phyloP scores from a whole-genome alignment of 1,284 basidiomycete genomes.

The Vanrija sp. region DNA sequence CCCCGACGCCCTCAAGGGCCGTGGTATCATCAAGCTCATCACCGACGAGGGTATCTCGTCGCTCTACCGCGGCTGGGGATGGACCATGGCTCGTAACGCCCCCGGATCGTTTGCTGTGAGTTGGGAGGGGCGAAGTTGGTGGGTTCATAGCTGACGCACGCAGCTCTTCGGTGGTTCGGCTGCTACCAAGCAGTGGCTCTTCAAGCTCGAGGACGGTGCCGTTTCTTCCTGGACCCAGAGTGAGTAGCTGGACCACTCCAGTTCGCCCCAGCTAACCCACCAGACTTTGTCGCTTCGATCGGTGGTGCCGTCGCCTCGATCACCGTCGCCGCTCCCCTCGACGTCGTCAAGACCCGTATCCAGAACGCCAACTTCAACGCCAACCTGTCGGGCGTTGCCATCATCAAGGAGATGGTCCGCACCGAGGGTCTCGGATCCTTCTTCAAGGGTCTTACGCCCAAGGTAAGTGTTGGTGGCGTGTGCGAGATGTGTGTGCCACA shows the following conservation, averaged over 20 bases:
- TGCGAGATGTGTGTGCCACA: no score
- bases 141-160: background rate
- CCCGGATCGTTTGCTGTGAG: slow-evolving; percentile 90
- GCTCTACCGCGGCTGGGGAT: slow-evolving; percentile 96
- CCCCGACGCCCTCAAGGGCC: slow-evolving; percentile 89
- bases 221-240: slow-evolving; percentile 91
- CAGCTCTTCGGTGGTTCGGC: slow-evolving; percentile 96
- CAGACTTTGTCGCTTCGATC: slow-evolving; percentile 84
- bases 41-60: slow-evolving; percentile 81
- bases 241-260: slow-evolving; percentile 29
- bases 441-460: slow-evolving; percentile 95
- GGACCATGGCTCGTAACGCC: slow-evolving; percentile 97
- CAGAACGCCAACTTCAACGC: slow-evolving; percentile 97
- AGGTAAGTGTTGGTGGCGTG: slow-evolving; percentile 55
- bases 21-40: slow-evolving; percentile 84
- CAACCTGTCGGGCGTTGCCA: slow-evolving; percentile 76
- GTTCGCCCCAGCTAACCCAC: background rate
- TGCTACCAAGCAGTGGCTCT: slow-evolving; percentile 87
- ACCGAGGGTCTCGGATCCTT: slow-evolving; percentile 83
- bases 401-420: slow-evolving; percentile 81
- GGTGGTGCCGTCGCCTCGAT: slow-evolving; percentile 93
- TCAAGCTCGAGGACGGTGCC: slow-evolving; percentile 83
- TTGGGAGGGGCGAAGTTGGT: slow-evolving; percentile 15
- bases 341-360: slow-evolving; percentile 94
- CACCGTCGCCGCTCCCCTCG: slow-evolving; percentile 91